Percentiles rank a stretch among this genome's conserved stretches.
Conservation (phyloP, 202 grass and related monocot species). For the Tripidium arundinaceum region DNA sequence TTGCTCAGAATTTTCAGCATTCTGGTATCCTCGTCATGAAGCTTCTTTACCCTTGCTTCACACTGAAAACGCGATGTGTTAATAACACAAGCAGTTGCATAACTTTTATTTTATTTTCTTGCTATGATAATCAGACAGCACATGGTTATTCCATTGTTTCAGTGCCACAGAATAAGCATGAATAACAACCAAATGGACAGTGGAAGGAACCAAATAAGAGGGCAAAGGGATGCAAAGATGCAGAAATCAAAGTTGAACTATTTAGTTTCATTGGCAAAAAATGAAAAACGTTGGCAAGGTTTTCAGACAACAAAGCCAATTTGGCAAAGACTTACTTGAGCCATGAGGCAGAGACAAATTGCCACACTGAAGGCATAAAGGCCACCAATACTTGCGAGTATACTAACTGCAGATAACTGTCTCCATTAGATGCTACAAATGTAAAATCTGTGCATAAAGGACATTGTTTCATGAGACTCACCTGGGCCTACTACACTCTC, state of each 20-base stretch:
- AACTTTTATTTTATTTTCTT: conserved; percentile 15
- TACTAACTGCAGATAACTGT: conserved; percentile 59
- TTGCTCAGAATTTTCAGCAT: conserved; percentile 66
- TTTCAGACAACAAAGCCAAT: background rate
- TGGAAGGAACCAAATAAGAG: background rate
- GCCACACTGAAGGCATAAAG: conserved; percentile 78
- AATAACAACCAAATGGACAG: background rate
- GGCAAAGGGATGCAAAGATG: background rate
- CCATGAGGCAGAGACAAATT: conserved; percentile 75
- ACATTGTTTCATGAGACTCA: conserved; percentile 29
- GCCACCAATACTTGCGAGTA: conserved; percentile 84
- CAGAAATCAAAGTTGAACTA: background rate
- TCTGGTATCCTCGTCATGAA: conserved; percentile 61
- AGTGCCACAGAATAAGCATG: background rate
- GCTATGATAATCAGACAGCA: background rate
- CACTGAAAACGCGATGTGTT: conserved; percentile 45
- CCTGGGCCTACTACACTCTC: conserved; percentile 77
- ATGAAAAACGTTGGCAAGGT: background rate
- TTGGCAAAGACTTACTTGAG: conserved; percentile 60
- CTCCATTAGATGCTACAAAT: conserved; percentile 33
- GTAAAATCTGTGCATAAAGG: background rate
- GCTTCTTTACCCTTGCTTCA: conserved; percentile 70
- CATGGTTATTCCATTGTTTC: background rate
- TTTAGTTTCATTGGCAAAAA: background rate
- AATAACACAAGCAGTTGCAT: background rate